phyloP scores from a whole-genome alignment of 768 basidiomycete species.

The Infundibulicybe gibba region DNA sequence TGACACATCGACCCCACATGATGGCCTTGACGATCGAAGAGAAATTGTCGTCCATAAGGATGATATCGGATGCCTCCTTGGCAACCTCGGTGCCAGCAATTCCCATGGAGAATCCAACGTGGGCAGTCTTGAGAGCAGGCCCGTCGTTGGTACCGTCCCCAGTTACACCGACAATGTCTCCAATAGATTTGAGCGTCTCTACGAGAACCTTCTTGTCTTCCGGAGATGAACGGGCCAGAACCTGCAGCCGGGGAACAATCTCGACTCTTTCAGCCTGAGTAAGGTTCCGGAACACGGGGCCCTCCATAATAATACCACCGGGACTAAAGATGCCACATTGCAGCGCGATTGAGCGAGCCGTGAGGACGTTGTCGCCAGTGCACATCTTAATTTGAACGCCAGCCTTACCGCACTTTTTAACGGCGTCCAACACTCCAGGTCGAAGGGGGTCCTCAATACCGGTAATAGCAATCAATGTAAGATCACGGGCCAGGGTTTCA shows the following conservation, averaged over 20 bases:
- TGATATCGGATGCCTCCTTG: constrained; percentile 98
- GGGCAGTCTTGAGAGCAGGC: constrained; percentile 90
- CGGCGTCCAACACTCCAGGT: constrained; percentile 84
- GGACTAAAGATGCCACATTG: constrained; percentile 95
- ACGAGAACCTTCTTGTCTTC: constrained; percentile 96
- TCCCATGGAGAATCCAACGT: constrained; percentile 98
- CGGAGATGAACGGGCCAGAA: constrained; percentile 95
- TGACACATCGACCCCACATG: constrained; percentile 99
- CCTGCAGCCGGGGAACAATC: constrained; percentile 89
- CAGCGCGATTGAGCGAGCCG: constrained; percentile 91
- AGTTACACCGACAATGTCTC: constrained; percentile 92
- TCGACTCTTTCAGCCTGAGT: constrained; percentile 67
- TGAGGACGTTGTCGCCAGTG: constrained; percentile 95
- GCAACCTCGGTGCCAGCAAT: constrained; percentile 97
- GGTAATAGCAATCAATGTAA: constrained; percentile 86
- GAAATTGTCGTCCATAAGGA: constrained; percentile 98
- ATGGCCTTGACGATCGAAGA: constrained; percentile 95
- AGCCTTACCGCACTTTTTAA: constrained; percentile 80
- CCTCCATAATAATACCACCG: constrained; percentile 98
- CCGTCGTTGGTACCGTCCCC: constrained; percentile 99
- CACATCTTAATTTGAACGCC: constrained; percentile 98
- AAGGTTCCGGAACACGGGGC: constrained; percentile 86
- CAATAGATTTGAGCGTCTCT: constrained; percentile 78
- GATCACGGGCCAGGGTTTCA: constrained; percentile 60
- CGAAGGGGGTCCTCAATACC: constrained; percentile 98